These are phyloP conservation scores for Blepharisma japonicum DNA, from an alignment of 73 alveolate genomes.

Conservation along the genomic window DNA sequence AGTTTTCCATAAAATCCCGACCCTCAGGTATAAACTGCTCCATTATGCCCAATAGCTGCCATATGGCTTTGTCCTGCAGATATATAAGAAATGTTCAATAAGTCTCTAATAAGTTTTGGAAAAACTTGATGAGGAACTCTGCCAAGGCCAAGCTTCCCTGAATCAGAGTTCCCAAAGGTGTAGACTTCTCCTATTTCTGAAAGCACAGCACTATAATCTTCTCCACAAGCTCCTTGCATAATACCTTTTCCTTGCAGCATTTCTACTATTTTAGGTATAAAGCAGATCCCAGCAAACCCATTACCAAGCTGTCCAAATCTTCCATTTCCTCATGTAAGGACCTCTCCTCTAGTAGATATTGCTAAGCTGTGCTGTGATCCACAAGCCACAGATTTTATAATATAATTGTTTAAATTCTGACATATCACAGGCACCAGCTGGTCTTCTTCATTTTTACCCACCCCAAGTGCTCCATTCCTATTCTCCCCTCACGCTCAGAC, in stretches of 20 bases:
- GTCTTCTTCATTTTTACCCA: slow-evolving; percentile 36
- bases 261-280: slow-evolving; percentile 34
- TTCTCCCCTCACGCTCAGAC: slow-evolving; percentile 65
- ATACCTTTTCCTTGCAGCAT: background rate
- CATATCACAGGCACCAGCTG: slow-evolving; percentile 20
- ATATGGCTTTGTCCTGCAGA: slow-evolving; percentile 37
- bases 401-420: background rate
- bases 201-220: slow-evolving; percentile 74
- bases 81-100: slow-evolving; percentile 33
- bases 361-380: slow-evolving; percentile 49
- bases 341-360: slow-evolving; percentile 47
- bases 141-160: slow-evolving; percentile 93
- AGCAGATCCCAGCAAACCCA: slow-evolving; percentile 28
- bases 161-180: slow-evolving; percentile 62
- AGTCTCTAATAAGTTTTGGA: slow-evolving; percentile 2
- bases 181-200: slow-evolving; percentile 44
- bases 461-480: slow-evolving; percentile 57
- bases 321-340: slow-evolving; percentile 62
- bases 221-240: slow-evolving; percentile 55
- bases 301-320: slow-evolving; percentile 53
- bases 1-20: slow-evolving; percentile 57
- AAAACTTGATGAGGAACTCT: slow-evolving; percentile 33
- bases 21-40: slow-evolving; percentile 62
- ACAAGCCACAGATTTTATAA: slow-evolving; percentile 41
- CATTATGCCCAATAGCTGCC: slow-evolving; percentile 34